Conservation (phyloP, 306 rosid genomes). For the Lupinus albus region DNA sequence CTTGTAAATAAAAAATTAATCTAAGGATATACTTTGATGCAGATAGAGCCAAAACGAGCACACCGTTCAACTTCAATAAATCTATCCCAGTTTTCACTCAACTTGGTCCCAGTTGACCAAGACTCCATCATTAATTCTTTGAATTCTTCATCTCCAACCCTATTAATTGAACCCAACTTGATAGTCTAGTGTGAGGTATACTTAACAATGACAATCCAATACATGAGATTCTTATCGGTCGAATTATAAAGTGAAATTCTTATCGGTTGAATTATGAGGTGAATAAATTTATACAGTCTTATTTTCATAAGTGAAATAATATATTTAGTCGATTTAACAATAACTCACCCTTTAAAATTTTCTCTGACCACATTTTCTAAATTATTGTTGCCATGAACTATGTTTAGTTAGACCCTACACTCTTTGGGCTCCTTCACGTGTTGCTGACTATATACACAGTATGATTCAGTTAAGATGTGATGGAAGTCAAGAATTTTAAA, state of each 20-base stretch:
- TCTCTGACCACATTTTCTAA: background rate
- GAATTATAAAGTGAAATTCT: too few relatives aligned
- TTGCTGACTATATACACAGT: background rate
- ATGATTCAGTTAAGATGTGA: background rate
- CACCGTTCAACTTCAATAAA: slow-evolving; percentile 14
- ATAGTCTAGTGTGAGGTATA: background rate
- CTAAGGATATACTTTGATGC: slow-evolving; percentile 21
- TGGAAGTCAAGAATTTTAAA: background rate
- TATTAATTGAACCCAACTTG: slow-evolving; percentile 11
- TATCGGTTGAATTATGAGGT: too few relatives aligned
- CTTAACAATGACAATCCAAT: too few relatives aligned
- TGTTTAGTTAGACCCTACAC: background rate
- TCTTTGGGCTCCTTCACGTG: slow-evolving; percentile 2
- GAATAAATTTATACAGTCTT: too few relatives aligned
- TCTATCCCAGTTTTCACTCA: slow-evolving; percentile 8
- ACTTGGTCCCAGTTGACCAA: slow-evolving; percentile 22
- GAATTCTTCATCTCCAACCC: slow-evolving; percentile 8
- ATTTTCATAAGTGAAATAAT: too few relatives aligned
- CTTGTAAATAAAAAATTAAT: background rate
- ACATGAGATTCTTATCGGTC: too few relatives aligned
- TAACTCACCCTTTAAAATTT: background rate
- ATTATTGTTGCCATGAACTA: background rate
- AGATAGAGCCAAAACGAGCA: slow-evolving; percentile 39
- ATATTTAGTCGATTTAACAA: too few relatives aligned
- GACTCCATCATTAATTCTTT: slow-evolving; percentile 6